These are phyloP conservation scores for Septoria petroselini DNA, from an alignment of 2,329 filamentous ascomycete species.

Conservation along the genomic window DNA sequence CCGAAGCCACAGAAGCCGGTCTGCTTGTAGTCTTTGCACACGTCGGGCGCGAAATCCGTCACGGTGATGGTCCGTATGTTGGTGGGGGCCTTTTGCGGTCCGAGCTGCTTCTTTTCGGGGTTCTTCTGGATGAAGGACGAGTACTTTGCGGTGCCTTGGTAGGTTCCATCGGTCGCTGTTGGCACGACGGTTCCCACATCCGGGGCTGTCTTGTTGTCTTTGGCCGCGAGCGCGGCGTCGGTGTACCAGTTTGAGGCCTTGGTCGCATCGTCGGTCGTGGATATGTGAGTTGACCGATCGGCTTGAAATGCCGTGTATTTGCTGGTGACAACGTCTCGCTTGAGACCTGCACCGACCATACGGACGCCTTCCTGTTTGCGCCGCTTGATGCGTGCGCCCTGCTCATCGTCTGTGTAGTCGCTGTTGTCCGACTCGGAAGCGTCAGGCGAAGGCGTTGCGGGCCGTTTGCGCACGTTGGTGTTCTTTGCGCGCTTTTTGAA, in stretches of 20 bases:
- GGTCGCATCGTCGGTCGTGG: conserved; percentile 78
- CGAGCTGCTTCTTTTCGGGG: conserved; percentile 68
- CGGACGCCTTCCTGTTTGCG: conserved; percentile 65
- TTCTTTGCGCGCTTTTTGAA: conserved; percentile 84
- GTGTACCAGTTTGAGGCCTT: conserved; percentile 89
- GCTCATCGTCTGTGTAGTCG: conserved; percentile 71
- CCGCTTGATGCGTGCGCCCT: conserved; percentile 74
- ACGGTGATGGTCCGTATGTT: conserved; percentile 89
- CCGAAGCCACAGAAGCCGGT: conserved; percentile 72
- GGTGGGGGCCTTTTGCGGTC: conserved; percentile 81
- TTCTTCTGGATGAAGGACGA: conserved; percentile 77
- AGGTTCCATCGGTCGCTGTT: conserved; percentile 63
- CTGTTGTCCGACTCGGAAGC: conserved; percentile 53
- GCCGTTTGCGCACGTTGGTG: conserved; percentile 76
- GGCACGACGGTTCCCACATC: conserved; percentile 46
- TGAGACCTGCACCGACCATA: conserved; percentile 62
- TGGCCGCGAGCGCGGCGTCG: conserved; percentile 52
- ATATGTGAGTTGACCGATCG: conserved; percentile 61
- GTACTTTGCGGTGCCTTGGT: conserved; percentile 72
- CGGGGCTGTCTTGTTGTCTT: conserved; percentile 16
- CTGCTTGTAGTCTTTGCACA: conserved; percentile 91
- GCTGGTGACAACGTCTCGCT: conserved; percentile 36
- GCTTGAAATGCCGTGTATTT: conserved; percentile 50
- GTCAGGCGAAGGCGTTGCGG: conserved; percentile 71
- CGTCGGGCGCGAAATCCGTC: conserved; percentile 86